phyloP scores from a whole-genome alignment of 140 eudicot genomes.

The Oenanthe javanica region DNA sequence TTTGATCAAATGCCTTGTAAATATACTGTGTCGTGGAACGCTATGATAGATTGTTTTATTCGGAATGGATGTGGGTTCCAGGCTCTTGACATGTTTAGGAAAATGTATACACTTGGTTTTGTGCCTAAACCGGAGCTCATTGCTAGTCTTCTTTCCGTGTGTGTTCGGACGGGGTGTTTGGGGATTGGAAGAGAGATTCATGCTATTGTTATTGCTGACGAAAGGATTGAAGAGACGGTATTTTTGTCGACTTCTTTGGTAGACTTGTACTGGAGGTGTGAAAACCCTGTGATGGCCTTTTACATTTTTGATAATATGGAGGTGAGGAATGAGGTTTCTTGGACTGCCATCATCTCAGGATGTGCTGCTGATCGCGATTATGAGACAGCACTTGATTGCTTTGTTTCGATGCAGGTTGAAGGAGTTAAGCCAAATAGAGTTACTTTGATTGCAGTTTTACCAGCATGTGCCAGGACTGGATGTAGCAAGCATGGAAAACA shows the following conservation, averaged over 20 bases:
- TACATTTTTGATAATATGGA: slow-evolving; percentile 38
- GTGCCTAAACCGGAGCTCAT: slow-evolving; percentile 52
- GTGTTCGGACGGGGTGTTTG: slow-evolving; percentile 18
- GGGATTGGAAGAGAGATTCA: slow-evolving; percentile 46
- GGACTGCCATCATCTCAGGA: slow-evolving; percentile 77
- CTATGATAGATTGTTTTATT: slow-evolving; percentile 39
- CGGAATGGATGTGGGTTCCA: slow-evolving; percentile 32
- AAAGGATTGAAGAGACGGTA: slow-evolving; percentile 32
- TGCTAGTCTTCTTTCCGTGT: slow-evolving; percentile 50
- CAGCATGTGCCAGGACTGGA: slow-evolving; percentile 33
- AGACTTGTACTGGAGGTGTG: slow-evolving; percentile 43
- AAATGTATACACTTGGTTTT: slow-evolving; percentile 41
- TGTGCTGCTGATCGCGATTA: slow-evolving; percentile 32
- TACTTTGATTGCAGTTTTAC: slow-evolving; percentile 46
- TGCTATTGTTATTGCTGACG: slow-evolving; percentile 37
- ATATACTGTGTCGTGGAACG: slow-evolving; percentile 55
- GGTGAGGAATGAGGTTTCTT: slow-evolving; percentile 53
- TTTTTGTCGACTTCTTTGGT: slow-evolving; percentile 51
- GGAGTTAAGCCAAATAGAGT: slow-evolving; percentile 50
- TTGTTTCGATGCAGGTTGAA: slow-evolving; percentile 46
- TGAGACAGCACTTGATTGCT: slow-evolving; percentile 32
- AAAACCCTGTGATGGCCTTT: slow-evolving; percentile 30
- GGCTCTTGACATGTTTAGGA: slow-evolving; percentile 35
- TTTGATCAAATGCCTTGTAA: slow-evolving; percentile 55
- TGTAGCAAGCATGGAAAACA: slow-evolving; percentile 33